A percentile compares a stretch with the other conserved stretches of the same genome.
Evolutionary conservation across 345 rosid species (phyloP).

Genomic region (Clausena lansium): DNA sequence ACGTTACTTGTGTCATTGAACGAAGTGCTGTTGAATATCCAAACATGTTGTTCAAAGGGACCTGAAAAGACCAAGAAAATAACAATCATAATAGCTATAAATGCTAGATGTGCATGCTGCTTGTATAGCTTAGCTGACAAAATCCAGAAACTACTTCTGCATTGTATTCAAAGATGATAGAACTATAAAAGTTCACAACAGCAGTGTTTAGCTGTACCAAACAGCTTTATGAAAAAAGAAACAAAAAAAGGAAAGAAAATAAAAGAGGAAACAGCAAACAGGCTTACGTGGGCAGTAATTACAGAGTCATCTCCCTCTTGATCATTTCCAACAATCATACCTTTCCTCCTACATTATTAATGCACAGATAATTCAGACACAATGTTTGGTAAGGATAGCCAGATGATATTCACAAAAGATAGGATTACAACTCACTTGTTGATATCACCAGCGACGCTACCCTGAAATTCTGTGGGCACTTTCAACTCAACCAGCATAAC

Average conservation of each 20-base stretch:
- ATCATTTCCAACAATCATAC: conserved; percentile 91
- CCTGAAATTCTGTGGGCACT: conserved; percentile 96
- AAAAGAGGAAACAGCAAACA: not conserved
- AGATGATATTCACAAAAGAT: conserved; percentile 4
- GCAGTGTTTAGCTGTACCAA: not conserved
- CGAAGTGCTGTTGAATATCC: conserved; percentile 96
- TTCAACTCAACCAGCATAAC: conserved; percentile 95
- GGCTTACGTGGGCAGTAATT: conserved; percentile 70
- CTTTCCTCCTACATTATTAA: conserved; percentile 75
- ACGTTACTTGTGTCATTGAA: conserved; percentile 88
- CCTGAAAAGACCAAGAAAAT: conserved; percentile 40
- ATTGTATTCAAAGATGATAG: not conserved
- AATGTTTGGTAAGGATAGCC: not conserved
- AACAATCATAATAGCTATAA: not conserved
- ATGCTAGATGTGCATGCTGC: not conserved
- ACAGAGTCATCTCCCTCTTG: conserved; percentile 96
- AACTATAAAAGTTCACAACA: not conserved
- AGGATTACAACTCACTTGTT: conserved; percentile 63
- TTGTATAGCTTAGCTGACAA: not conserved
- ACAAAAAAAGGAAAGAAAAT: not conserved
- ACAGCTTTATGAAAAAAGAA: not conserved
- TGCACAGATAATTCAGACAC: conserved; percentile 5
- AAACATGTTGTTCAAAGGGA: conserved; percentile 97
- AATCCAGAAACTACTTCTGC: not conserved
- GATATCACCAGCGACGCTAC: conserved; percentile 91